A percentile compares a stretch with the other conserved stretches of the same genome.
These are phyloP conservation scores for Backusella circina DNA, from an alignment of 192 early-diverging fungal species.

Conservation along the genomic window DNA sequence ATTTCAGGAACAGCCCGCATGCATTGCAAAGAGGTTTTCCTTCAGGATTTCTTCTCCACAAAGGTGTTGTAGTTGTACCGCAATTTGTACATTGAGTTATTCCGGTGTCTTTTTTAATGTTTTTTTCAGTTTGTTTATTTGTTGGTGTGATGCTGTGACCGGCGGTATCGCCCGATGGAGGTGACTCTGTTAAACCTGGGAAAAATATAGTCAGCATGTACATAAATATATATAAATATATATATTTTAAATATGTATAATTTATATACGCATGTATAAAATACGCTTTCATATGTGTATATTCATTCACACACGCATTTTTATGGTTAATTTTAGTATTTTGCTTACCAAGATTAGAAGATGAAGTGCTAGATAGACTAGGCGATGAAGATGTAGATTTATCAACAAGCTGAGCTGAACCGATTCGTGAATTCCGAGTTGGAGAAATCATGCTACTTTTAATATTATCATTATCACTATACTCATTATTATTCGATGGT, in stretches of 20 bases:
- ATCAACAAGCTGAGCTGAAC: not conserved
- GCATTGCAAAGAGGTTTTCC: conserved; percentile 92
- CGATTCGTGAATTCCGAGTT: not conserved
- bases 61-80: conserved; percentile 72
- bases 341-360: not conserved
- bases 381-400: not conserved
- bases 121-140: not conserved
- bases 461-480: not conserved
- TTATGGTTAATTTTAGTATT: not conserved
- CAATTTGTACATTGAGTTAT: conserved; percentile 73
- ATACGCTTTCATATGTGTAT: not conserved
- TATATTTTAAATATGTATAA: not conserved
- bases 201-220: not conserved
- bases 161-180: not conserved
- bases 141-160: not conserved
- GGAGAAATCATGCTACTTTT: not conserved
- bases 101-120: not conserved
- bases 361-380: not conserved
- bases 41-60: conserved; percentile 84
- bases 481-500: not conserved
- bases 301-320: not conserved
- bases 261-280: not conserved
- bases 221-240: not conserved
- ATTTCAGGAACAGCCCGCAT: conserved; percentile 90
- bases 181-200: conserved; percentile 2